Conservation (phyloP, 768 basidiomycete genomes). For the Guyanaporus albipodus region DNA sequence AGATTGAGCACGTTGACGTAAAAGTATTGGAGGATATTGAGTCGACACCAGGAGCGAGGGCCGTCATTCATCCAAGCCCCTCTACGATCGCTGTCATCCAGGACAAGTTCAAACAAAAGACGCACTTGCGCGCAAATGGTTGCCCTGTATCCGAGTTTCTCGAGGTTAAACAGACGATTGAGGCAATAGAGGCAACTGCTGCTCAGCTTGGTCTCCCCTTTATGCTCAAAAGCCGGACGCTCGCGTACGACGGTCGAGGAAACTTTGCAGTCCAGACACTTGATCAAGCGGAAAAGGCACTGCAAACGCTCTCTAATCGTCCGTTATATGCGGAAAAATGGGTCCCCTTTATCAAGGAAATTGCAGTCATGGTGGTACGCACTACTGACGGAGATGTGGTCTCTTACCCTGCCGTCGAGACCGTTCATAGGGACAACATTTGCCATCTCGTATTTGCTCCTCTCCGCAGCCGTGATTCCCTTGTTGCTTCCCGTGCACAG, state of each 20-base stretch:
- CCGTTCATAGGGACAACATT: conserved; percentile 89
- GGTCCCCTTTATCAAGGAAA: conserved; percentile 84
- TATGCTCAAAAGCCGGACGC: conserved; percentile 94
- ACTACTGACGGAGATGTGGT: conserved; percentile 65
- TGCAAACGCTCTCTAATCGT: conserved; percentile 53
- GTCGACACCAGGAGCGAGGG: conserved; percentile 25
- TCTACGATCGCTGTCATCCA: conserved; percentile 83
- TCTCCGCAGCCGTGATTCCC: conserved; percentile 55
- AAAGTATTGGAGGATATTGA: conserved; percentile 53
- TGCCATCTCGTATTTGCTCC: conserved; percentile 93
- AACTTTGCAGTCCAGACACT: conserved; percentile 72
- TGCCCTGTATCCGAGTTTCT: conserved; percentile 59
- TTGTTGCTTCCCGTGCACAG: conserved; percentile 58
- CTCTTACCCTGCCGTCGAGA: conserved; percentile 92
- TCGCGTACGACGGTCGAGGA: conserved; percentile 95
- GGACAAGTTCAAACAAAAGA: conserved; percentile 65
- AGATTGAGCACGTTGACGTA: conserved; percentile 95
- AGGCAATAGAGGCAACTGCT: conserved; percentile 51
- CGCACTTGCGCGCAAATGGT: conserved; percentile 46
- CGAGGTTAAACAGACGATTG: conserved; percentile 49
- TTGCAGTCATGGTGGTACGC: conserved; percentile 96
- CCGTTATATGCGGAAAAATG: conserved; percentile 93
- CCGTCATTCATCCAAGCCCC: conserved; percentile 70
- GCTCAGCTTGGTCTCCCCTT: conserved; percentile 72
- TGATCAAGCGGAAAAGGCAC: conserved; percentile 48